Evolutionary conservation across 2,329 filamentous ascomycete genomes (phyloP).

Genomic region (Pyrenophora tritici-repentis): DNA sequence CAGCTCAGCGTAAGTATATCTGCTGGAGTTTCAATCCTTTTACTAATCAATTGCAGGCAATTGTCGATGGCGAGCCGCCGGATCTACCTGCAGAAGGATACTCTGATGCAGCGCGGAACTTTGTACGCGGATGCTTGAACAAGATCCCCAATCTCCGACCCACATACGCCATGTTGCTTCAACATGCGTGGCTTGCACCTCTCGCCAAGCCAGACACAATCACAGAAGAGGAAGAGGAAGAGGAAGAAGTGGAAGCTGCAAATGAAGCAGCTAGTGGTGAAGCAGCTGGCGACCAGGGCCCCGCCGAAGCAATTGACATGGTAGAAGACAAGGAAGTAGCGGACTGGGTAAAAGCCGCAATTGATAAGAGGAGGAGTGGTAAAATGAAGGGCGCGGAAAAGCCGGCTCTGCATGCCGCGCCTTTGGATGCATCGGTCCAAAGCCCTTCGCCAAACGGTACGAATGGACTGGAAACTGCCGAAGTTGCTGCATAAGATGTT

Average conservation of each 20-base stretch:
- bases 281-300: slow-evolving; percentile 38
- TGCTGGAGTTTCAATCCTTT: too few relatives aligned
- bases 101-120: slow-evolving; percentile 79
- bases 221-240: slow-evolving; percentile 69
- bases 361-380: slow-evolving; percentile 69
- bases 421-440: slow-evolving; percentile 69
- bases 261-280: slow-evolving; percentile 50
- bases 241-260: slow-evolving; percentile 59
- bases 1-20: slow-evolving; percentile 79
- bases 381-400: slow-evolving; percentile 58
- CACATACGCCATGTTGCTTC: slow-evolving; percentile 87
- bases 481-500: slow-evolving; percentile 20
- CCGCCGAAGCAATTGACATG: slow-evolving; percentile 32
- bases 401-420: slow-evolving; percentile 86
- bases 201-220: slow-evolving; percentile 79
- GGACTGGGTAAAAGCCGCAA: slow-evolving; percentile 75
- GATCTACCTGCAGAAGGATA: slow-evolving; percentile 79
- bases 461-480: slow-evolving; percentile 30
- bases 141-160: slow-evolving; percentile 91
- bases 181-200: slow-evolving; percentile 83
- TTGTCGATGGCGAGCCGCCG: slow-evolving; percentile 95
- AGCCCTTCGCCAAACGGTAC: slow-evolving; percentile 40
- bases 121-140: slow-evolving; percentile 87
- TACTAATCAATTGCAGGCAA: slow-evolving; percentile 66
- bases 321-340: slow-evolving; percentile 81